Conservation (phyloP, 2,329 filamentous ascomycete species). For the Torrubiellomyces zombiae region DNA sequence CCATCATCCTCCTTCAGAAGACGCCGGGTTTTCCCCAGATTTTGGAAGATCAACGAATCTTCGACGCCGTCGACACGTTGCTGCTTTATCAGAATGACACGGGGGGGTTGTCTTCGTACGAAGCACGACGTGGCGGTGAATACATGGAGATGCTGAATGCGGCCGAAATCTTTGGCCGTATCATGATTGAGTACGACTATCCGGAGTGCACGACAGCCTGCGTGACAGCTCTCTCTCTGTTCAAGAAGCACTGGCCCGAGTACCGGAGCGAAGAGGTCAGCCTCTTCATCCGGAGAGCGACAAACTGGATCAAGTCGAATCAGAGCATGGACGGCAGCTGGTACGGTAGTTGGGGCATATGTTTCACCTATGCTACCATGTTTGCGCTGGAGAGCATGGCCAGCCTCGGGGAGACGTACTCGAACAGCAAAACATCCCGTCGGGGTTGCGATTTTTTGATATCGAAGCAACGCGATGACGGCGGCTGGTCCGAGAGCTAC, state of each 20-base stretch:
- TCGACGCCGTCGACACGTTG: constrained; percentile 79
- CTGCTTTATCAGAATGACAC: constrained; percentile 78
- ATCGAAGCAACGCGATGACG: constrained; percentile 69
- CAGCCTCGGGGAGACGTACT: constrained; percentile 66
- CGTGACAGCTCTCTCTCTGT: constrained; percentile 72
- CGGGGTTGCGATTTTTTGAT: constrained; percentile 76
- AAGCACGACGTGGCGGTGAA: constrained; percentile 61
- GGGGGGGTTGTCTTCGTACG: constrained; percentile 83
- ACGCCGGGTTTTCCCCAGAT: constrained; percentile 57
- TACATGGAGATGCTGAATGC: constrained; percentile 78
- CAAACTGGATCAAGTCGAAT: constrained; percentile 65
- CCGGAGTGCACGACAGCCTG: constrained; percentile 94
- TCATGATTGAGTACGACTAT: constrained; percentile 99
- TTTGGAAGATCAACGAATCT: constrained; percentile 61
- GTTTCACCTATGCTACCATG: constrained; percentile 94
- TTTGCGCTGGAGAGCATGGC: constrained; percentile 82
- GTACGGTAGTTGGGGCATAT: constrained; percentile 97
- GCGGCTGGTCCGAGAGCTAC: constrained; percentile 95
- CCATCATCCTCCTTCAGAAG: constrained; percentile 70
- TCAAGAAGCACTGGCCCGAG: constrained; percentile 63
- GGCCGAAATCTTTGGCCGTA: constrained; percentile 87
- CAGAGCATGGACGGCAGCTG: constrained; percentile 78
- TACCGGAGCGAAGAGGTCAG: constrained; percentile 66
- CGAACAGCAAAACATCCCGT: constrained; percentile 51
- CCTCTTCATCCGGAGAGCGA: constrained; percentile 52